Conservation (phyloP, 352 stramenopile genomes). For the Pythium vanterpoolii region DNA sequence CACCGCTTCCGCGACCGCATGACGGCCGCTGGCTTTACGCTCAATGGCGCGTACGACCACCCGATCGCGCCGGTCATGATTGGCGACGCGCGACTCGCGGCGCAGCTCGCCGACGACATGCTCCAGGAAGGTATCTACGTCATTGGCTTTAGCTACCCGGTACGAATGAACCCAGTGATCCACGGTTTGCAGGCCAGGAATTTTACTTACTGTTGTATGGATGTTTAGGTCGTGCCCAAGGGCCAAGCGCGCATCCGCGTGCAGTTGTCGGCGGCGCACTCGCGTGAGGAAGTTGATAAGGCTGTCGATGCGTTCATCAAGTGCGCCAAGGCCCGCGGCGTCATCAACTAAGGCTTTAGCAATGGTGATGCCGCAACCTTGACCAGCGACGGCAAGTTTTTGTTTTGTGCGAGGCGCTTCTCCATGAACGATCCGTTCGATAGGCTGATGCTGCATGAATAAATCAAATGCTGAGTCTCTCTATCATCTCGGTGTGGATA, state of each 20-base stretch:
- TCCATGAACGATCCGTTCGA: conserved; percentile 43
- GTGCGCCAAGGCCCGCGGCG: conserved; percentile 76
- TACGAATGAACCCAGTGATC: conserved; percentile 26
- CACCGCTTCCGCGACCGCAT: conserved; percentile 91
- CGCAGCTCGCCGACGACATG: conserved; percentile 89
- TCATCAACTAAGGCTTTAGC: conserved; percentile 38
- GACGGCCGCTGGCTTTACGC: conserved; percentile 86
- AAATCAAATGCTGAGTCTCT: conserved; percentile 14
- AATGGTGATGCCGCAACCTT: conserved; percentile 25
- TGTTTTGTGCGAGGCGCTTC: conserved; percentile 41
- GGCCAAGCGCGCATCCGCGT: conserved; percentile 91
- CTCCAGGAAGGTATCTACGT: conserved; percentile 93
- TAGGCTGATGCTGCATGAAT: conserved; percentile 33
- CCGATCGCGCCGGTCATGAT: conserved; percentile 92
- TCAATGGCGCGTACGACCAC: conserved; percentile 86
- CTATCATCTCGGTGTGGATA: background rate
- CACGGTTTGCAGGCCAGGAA: too few relatives aligned
- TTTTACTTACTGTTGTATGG: too few relatives aligned
- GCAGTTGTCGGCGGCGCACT: conserved; percentile 91
- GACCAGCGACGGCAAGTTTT: conserved; percentile 54
- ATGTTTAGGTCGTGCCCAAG: conserved; percentile 84
- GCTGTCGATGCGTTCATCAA: conserved; percentile 91
- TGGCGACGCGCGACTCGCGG: conserved; percentile 87
- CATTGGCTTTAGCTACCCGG: conserved; percentile 93
- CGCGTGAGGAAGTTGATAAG: conserved; percentile 89